Base-by-base conservation (phyloP, 176 grass and related monocot genomes). In the Juncus effusus region DNA sequence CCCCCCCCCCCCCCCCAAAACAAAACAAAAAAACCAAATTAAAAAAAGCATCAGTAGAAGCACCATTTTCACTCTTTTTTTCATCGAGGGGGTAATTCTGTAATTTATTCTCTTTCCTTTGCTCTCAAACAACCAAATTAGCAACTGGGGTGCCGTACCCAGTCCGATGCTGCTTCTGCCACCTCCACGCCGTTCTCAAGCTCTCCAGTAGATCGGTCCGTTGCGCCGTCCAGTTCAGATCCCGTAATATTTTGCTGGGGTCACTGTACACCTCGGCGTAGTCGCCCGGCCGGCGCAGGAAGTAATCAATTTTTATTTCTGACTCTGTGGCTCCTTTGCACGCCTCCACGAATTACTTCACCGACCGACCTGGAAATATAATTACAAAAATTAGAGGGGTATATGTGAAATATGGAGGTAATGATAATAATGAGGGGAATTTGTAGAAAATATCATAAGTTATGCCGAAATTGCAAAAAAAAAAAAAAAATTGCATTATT, bases 281-380 rank as follows among this genome's bases (percentile, higher is more conserved):
- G 61, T 96, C 91, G 3, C 91, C 86, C 2, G 91, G 84, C 37
- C 91, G 69, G 42, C 91, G 86, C 0, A 77, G 13, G 56, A 85
- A 90, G 83, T 87, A 90, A 37, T 87, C 84, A 0, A 90, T 74
- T 80, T 90, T 96, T 70, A 90, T 96, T 55, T 85, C 78, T 13
- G 77, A 78, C 51, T 83, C 80, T 3, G 91, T 90, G 37, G 91
- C 91, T 61, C 82, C 79, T 79, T 90, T 96, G 84, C 91, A 96
- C 19, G 91, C 91, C 40, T 90, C 84, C 1, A 96, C 91, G 67
- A 96, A 96, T 77, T 96, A 87, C 61, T 85, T 96, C 56, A 96
- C 91, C 53, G 91, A 96, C 60, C 83, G 76, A 54, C 86, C 91
- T 96, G 70, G 41, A 50, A 52, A 16, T 63, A 10, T 54, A 74